Evolutionary conservation across 176 grass and related monocot genomes (phyloP), one percentile per base, ranked within the genome.

Genomic region (Ananas comosus): DNA sequence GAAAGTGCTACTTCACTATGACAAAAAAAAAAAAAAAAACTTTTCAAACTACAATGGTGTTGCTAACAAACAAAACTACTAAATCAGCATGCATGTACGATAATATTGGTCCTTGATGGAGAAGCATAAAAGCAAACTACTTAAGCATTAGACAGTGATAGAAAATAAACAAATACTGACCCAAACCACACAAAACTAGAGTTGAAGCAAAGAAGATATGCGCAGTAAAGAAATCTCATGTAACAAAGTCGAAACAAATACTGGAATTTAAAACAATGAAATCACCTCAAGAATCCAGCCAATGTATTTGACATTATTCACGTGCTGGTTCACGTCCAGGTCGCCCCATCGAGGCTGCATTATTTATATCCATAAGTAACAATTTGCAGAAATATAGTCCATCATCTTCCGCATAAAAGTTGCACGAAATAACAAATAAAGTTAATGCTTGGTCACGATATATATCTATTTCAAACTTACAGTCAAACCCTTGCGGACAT

Each of bases 281-380:
- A 67, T 72, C 85, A 99, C 95, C 95, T 99, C 95, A 67, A 99
- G 80, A 71, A 99, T 99, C 95, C 95, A 99, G 19, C 95, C 95
- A 72, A 99, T 88, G 74, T 99, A 99, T 73, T 99, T 99, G 50
- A 99, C 95, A 73, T 99, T 99, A 68, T 99, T 99, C 80, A 99
- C 95, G 66, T 99, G 95, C 76, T 99, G 95, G 71, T 99, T 99
- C 24, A 99, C 82, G 64, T 99, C 95, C 71, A 99, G 76, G 81
- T 99, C 95, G 18, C 80, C 84, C 95, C 95, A 99, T 67, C 70
- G 91, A 64, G 95, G 95, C 95, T 99, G 90, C 16, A 50, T 69
- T 54, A 29, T 29, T 53, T 53, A 76, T 19, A 12, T 42, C 33
- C 33, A 42, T 42, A 42, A 42, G 49, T 24, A 11, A 19, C 50